A percentile compares a stretch with the other conserved stretches of the same genome.
Conservation (phyloP, 441 rosid species). For the Erodium moschatum region DNA sequence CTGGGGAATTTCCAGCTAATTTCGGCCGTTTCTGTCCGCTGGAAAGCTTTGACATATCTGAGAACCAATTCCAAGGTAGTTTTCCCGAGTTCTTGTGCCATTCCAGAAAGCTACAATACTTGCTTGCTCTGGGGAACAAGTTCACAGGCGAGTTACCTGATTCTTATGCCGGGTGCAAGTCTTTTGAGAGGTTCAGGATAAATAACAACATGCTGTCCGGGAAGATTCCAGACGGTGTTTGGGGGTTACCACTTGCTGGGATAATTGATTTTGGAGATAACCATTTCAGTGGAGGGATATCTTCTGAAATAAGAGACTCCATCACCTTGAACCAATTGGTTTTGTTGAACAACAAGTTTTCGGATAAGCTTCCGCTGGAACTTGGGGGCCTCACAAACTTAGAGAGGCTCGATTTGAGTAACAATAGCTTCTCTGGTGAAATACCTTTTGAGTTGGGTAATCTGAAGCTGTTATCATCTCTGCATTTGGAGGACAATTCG, state of each 20-base stretch:
- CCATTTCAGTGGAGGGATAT: conserved; percentile 46
- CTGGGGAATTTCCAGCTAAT: conserved; percentile 56
- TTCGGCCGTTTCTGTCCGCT: conserved; percentile 58
- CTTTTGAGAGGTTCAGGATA: conserved; percentile 52
- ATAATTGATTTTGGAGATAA: conserved; percentile 61
- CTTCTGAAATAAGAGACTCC: conserved; percentile 40
- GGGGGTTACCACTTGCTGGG: conserved; percentile 50
- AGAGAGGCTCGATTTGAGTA: conserved; percentile 50
- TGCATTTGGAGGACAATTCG: conserved; percentile 61
- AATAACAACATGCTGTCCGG: conserved; percentile 50
- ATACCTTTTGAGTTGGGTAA: conserved; percentile 45
- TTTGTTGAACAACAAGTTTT: conserved; percentile 54
- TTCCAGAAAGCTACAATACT: conserved; percentile 28
- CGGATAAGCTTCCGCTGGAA: conserved; percentile 52
- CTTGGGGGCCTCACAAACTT: conserved; percentile 42
- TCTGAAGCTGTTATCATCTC: conserved; percentile 45
- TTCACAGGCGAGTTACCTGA: conserved; percentile 62
- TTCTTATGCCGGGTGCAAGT: conserved; percentile 51
- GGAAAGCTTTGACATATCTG: conserved; percentile 61
- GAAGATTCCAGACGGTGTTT: conserved; percentile 39
- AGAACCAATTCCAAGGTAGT: conserved; percentile 59
- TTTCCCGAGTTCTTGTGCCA: conserved; percentile 68
- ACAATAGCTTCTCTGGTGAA: conserved; percentile 48
- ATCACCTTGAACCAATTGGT: conserved; percentile 38
- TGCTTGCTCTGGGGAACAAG: conserved; percentile 52